These are phyloP conservation scores for Apiospora marii DNA, from an alignment of 2,329 filamentous ascomycete species.

Conservation along the genomic window DNA sequence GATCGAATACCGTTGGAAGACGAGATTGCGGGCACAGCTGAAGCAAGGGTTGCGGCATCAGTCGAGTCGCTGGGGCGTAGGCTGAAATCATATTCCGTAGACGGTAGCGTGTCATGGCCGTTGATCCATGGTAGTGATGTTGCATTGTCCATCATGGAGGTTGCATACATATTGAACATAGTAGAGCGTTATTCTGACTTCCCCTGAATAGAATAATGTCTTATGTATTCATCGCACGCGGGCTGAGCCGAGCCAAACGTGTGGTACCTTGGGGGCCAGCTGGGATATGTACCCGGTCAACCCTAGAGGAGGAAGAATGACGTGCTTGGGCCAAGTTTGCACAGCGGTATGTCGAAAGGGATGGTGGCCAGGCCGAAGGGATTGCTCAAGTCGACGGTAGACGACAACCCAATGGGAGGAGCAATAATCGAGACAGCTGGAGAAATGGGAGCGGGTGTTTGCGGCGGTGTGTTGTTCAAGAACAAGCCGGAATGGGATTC, in stretches of 20 bases:
- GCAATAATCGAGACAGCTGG: background rate
- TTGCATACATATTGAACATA: background rate
- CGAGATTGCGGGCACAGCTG: background rate
- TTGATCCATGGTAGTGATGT: constrained; percentile 20
- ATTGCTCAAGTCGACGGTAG: background rate
- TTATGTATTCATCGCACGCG: constrained; percentile 18
- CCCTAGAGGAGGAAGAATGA: background rate
- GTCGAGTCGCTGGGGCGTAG: constrained; percentile 1
- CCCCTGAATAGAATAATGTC: constrained; percentile 1
- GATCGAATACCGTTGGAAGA: constrained; percentile 2
- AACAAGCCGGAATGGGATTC: background rate
- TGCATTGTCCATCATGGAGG: constrained; percentile 6
- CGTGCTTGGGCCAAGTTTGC: background rate
- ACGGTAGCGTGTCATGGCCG: constrained; percentile 1
- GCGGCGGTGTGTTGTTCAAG: background rate
- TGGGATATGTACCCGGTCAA: background rate
- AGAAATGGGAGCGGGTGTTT: background rate
- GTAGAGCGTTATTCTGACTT: background rate
- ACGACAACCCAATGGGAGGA: background rate
- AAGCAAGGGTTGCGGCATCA: background rate
- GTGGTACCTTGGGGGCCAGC: background rate
- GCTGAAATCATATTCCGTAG: constrained; percentile 13
- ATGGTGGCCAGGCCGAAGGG: background rate
- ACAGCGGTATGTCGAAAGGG: background rate
- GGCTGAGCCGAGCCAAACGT: background rate